These are phyloP conservation scores for Nevesoporus exiguus DNA, from an alignment of 768 basidiomycete genomes.

Conservation along the genomic window DNA sequence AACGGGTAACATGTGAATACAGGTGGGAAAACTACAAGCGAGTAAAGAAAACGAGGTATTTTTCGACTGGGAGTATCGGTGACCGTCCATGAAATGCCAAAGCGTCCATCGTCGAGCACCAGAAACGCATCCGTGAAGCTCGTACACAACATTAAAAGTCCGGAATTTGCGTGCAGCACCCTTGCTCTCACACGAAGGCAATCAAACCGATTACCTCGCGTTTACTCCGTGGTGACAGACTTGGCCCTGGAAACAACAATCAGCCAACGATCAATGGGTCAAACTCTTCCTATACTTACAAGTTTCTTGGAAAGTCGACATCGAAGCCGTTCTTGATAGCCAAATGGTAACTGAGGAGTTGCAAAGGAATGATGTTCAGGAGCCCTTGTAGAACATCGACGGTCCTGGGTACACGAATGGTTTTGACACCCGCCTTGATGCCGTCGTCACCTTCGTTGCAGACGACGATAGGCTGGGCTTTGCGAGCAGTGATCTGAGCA, in stretches of 20 bases:
- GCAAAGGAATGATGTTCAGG: constrained; percentile 94
- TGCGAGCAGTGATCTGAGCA: constrained; percentile 95
- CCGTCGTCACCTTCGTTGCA: constrained; percentile 90
- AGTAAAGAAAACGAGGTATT: background rate
- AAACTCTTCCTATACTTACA: constrained; percentile 48
- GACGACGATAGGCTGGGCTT: constrained; percentile 91
- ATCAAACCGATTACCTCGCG: background rate
- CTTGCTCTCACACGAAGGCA: background rate
- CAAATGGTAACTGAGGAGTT: constrained; percentile 93
- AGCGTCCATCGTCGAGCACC: constrained; percentile 29
- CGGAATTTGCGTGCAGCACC: background rate
- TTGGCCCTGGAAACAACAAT: constrained; percentile 51
- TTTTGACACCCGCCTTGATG: constrained; percentile 71
- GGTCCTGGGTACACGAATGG: constrained; percentile 92
- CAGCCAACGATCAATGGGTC: constrained; percentile 4
- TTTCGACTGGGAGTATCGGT: constrained; percentile 1
- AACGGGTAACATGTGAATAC: background rate
- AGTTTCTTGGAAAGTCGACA: constrained; percentile 97
- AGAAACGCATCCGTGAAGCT: constrained; percentile 22
- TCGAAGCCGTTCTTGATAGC: constrained; percentile 95
- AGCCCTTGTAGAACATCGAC: constrained; percentile 94
- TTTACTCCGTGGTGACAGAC: constrained; percentile 72
- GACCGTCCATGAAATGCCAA: constrained; percentile 24
- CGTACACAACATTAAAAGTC: constrained; percentile 19
- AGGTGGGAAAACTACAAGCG: background rate